phyloP scores from a whole-genome alignment of 164 flowering plant genomes.

The grape (Vitis vinifera) region DNA sequence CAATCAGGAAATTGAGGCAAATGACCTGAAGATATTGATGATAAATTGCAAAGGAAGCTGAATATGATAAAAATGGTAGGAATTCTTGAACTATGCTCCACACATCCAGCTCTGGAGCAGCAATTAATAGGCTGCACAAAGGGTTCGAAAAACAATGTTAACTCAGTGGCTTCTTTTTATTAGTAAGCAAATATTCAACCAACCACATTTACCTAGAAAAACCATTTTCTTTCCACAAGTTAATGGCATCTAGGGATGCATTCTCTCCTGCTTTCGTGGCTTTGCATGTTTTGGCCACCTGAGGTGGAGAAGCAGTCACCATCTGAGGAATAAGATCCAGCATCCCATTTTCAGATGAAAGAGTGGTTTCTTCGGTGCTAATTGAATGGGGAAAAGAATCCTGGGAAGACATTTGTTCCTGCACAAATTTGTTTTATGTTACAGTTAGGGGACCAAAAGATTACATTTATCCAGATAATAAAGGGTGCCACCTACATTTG shows the following conservation, averaged over 20 bases:
- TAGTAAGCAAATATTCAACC: constrained; percentile 5
- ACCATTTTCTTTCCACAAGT: constrained; percentile 81
- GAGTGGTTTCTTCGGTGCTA: constrained; percentile 27
- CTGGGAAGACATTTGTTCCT: constrained; percentile 31
- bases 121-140: constrained; percentile 73
- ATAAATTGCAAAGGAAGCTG: constrained; percentile 91
- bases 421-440: constrained; percentile 13
- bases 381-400: constrained; percentile 14
- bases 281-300: constrained; percentile 32
- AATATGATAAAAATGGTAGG: constrained; percentile 73
- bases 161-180: neutral
- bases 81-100: constrained; percentile 70
- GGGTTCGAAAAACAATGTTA: neutral
- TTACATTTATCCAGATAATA: constrained; percentile 3
- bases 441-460: constrained; percentile 12
- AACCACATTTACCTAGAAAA: constrained; percentile 66
- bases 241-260: constrained; percentile 53
- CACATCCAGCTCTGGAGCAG: constrained; percentile 84
- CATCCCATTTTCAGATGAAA: constrained; percentile 29
- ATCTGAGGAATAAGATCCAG: constrained; percentile 24
- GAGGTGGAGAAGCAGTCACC: constrained; percentile 19
- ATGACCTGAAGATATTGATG: constrained; percentile 90
- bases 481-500: constrained; percentile 17
- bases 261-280: constrained; percentile 65
- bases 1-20: constrained; percentile 3